Conservation (phyloP, 2,329 filamentous ascomycete species). For the Exophiala phaeomuriformis region DNA sequence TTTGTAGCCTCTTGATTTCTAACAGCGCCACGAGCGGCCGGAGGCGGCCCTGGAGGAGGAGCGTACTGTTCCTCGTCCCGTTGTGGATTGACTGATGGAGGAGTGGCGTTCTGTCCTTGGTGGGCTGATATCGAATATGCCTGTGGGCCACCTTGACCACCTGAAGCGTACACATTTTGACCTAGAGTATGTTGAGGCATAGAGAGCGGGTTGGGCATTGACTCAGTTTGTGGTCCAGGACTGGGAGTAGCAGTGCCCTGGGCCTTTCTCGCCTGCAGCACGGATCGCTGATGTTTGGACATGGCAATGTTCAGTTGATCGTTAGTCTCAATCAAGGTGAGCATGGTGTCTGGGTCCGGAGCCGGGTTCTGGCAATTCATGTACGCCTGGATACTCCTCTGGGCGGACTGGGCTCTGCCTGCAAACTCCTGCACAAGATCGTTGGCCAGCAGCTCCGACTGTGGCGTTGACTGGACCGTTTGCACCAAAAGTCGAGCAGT, state of each 20-base stretch:
- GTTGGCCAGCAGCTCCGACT: constrained; percentile 66
- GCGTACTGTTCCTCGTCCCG: constrained; percentile 15
- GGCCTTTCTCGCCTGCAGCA: constrained; percentile 52
- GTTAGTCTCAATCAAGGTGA: constrained; percentile 87
- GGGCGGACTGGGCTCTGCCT: constrained; percentile 73
- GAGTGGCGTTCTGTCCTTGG: constrained; percentile 11
- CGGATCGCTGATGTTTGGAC: constrained; percentile 74
- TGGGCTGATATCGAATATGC: constrained; percentile 17
- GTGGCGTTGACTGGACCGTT: constrained; percentile 76
- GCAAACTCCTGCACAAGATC: constrained; percentile 92
- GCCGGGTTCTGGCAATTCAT: constrained; percentile 70
- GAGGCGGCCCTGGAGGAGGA: constrained; percentile 21
- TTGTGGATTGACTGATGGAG: constrained; percentile 12
- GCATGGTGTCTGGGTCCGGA: constrained; percentile 89
- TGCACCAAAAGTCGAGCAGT: constrained; percentile 89
- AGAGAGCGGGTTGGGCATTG: constrained; percentile 4
- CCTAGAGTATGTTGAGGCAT: constrained; percentile 16
- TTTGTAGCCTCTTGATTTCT: constrained; percentile 4
- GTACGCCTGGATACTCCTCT: constrained; percentile 74
- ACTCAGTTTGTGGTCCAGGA: constrained; percentile 6
- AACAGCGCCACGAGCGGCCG: constrained; percentile 5
- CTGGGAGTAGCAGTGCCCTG: constrained; percentile 18
- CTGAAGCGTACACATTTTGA: constrained; percentile 19
- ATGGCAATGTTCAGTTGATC: constrained; percentile 78
- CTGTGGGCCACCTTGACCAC: constrained; percentile 2